phyloP scores from a whole-genome alignment of 2,329 filamentous ascomycete genomes.

The Colletotrichum navitas region DNA sequence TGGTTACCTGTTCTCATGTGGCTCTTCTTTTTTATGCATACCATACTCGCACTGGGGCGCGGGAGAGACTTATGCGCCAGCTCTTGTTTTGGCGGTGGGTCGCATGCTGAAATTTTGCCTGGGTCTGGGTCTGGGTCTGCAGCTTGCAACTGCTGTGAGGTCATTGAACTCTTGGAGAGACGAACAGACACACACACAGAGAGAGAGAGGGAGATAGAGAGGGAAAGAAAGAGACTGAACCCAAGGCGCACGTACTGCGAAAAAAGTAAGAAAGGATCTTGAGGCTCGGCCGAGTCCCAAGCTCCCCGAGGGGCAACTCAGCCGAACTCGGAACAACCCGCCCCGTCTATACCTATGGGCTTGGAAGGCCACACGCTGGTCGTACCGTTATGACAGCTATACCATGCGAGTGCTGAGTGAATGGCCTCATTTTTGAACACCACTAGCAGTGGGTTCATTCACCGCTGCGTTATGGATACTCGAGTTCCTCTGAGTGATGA shows the following conservation, averaged over 20 bases:
- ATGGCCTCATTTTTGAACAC: background rate
- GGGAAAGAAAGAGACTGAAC: background rate
- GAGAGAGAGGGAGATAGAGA: background rate
- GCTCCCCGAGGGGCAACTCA: background rate
- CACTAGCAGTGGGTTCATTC: background rate
- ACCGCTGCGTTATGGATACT: background rate
- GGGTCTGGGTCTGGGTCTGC: background rate
- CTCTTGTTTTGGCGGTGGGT: background rate
- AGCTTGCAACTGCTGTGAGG: background rate
- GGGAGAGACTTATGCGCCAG: background rate
- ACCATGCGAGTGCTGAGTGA: conserved; percentile 1
- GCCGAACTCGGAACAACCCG: conserved; percentile 18
- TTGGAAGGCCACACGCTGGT: background rate
- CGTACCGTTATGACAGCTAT: conserved; percentile 29
- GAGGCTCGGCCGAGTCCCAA: conserved; percentile 15
- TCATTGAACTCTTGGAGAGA: background rate
- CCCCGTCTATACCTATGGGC: background rate
- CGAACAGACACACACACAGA: no score
- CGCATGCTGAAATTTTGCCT: background rate
- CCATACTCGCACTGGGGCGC: background rate
- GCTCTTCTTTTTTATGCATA: conserved; percentile 5
- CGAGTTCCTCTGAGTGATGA: background rate
- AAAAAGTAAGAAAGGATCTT: background rate
- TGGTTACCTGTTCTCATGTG: background rate
- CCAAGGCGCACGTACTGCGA: no score